A percentile compares a stretch with the other conserved stretches of the same genome.
Evolutionary conservation across 2,329 filamentous ascomycete genomes (phyloP).

Genomic region (Rhytidhysteron rufulum): DNA sequence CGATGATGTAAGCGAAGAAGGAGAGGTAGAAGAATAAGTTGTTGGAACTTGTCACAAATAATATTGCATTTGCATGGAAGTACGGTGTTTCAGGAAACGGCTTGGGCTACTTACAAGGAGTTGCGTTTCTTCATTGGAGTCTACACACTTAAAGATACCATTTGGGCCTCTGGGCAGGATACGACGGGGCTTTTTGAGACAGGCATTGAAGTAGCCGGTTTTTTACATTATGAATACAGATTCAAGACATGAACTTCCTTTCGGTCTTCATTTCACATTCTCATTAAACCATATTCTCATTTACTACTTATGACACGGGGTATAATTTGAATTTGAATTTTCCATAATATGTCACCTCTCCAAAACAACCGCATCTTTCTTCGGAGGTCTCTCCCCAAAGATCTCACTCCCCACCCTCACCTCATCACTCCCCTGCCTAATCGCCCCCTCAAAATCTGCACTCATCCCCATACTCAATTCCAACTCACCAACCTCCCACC

Average conservation of each 20-base stretch:
- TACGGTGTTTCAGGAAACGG: conserved; percentile 1
- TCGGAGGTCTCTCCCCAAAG: conserved; percentile 78
- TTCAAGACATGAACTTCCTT: no score
- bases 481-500: conserved; percentile 53
- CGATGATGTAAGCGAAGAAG: conserved; percentile 36
- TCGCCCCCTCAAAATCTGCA: conserved; percentile 87
- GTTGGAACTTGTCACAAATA: neutral
- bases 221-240: no score
- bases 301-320: no score
- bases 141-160: conserved; percentile 1
- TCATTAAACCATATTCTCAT: no score
- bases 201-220: no score
- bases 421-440: conserved; percentile 78
- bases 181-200: no score
- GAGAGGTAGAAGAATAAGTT: conserved; percentile 35
- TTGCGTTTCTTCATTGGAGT: conserved; percentile 1
- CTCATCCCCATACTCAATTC: conserved; percentile 99
- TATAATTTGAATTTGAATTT: neutral
- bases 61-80: conserved; percentile 1
- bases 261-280: no score
- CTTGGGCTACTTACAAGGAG: neutral
- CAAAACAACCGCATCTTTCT: conserved; percentile 70
- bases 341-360: conserved; percentile 13
- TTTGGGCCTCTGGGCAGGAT: no score
- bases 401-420: conserved; percentile 92